A percentile compares a stretch with the other conserved stretches of the same genome.
Conservation (phyloP, 495 filamentous ascomycete genomes). For the Lepraria neglecta region DNA sequence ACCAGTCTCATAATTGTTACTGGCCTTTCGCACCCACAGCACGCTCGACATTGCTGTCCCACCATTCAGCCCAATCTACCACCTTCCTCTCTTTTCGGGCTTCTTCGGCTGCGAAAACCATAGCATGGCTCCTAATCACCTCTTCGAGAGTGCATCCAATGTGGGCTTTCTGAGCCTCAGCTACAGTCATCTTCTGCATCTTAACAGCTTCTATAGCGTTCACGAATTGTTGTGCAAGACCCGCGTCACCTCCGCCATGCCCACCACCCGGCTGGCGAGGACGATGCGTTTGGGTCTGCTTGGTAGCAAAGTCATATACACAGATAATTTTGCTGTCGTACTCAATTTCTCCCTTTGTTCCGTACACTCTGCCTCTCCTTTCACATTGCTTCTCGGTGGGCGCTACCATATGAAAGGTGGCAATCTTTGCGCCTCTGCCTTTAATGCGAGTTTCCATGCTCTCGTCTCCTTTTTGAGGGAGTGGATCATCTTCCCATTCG, state of each 20-base stretch:
- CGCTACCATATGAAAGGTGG: slow-evolving; percentile 89
- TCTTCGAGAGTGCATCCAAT: slow-evolving; percentile 82
- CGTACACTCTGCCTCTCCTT: slow-evolving; percentile 75
- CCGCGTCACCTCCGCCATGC: slow-evolving; percentile 84
- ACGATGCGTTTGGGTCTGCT: slow-evolving; percentile 13
- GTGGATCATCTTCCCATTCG: slow-evolving; percentile 66
- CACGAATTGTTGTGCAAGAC: slow-evolving; percentile 73
- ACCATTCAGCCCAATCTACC: slow-evolving; percentile 75
- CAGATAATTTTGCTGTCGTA: slow-evolving; percentile 52
- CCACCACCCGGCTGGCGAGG: slow-evolving; percentile 35
- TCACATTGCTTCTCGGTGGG: slow-evolving; percentile 82
- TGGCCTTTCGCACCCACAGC: not conserved
- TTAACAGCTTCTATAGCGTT: slow-evolving; percentile 74
- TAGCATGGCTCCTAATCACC: slow-evolving; percentile 76
- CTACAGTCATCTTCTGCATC: slow-evolving; percentile 57
- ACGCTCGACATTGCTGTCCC: slow-evolving; percentile 38
- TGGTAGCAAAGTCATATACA: slow-evolving; percentile 38
- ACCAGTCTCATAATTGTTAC: not conserved
- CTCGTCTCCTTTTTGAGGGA: slow-evolving; percentile 13
- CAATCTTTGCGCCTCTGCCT: slow-evolving; percentile 67
- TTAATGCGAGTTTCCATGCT: slow-evolving; percentile 28
- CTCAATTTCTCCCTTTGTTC: slow-evolving; percentile 74
- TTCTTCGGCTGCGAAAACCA: slow-evolving; percentile 93
- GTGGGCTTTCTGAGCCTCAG: slow-evolving; percentile 65
- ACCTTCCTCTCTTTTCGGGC: slow-evolving; percentile 63